Evolutionary conservation across 768 basidiomycete species (phyloP).

Genomic region (Mycena venus): DNA sequence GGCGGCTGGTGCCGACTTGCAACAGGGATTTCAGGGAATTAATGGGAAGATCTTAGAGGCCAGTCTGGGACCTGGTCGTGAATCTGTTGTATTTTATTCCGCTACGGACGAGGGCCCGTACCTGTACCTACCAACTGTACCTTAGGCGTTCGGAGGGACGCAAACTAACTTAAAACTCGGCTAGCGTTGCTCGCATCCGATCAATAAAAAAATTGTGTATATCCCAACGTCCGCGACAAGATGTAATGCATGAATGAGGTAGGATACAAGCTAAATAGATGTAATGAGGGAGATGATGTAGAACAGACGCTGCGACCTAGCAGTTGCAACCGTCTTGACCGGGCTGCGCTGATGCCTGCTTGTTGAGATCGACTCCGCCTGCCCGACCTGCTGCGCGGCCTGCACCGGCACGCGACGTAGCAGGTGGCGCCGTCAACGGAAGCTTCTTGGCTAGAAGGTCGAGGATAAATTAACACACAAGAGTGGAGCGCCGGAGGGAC

Average conservation of each 20-base stretch:
- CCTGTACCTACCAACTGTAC: background rate
- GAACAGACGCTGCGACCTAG: constrained; percentile 48
- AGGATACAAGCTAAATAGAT: constrained; percentile 49
- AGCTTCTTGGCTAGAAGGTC: constrained; percentile 81
- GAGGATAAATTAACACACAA: constrained; percentile 11
- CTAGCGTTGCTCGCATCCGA: too few relatives aligned
- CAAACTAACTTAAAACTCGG: too few relatives aligned
- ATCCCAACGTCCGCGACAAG: constrained; percentile 54
- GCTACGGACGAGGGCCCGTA: background rate
- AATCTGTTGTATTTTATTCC: constrained; percentile 23
- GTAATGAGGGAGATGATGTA: constrained; percentile 33
- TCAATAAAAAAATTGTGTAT: constrained; percentile 50
- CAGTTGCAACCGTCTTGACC: constrained; percentile 85
- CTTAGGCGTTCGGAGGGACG: too few relatives aligned
- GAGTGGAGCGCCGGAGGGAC: constrained; percentile 6
- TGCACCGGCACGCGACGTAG: constrained; percentile 68
- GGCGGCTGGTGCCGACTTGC: constrained; percentile 12
- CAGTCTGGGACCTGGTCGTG: constrained; percentile 14
- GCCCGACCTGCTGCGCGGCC: constrained; percentile 67
- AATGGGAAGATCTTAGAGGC: constrained; percentile 8
- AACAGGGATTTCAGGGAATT: background rate
- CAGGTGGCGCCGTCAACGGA: constrained; percentile 82
- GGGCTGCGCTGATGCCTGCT: constrained; percentile 62
- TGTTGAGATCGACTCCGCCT: constrained; percentile 85
- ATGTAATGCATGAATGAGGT: constrained; percentile 41